Evolutionary conservation across 371 early-diverging fungal genomes (phyloP), one percentile per base, ranked within the genome.

Genomic region (Furculomyces boomerangus): DNA sequence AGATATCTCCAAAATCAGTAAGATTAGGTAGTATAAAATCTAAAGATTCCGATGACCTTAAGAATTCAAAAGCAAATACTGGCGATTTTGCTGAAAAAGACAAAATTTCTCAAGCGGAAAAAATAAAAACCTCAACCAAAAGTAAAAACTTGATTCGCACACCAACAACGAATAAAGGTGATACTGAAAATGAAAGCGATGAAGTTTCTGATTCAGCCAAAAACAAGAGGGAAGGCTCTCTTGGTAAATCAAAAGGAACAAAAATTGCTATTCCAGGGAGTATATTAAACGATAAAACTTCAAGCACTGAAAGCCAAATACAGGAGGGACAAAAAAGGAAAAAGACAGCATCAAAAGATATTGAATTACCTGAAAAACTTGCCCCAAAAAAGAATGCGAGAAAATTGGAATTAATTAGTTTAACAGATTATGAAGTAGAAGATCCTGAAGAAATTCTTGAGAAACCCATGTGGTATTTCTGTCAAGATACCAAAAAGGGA

Each of bases 381-480:
- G 27, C 13, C 18, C 10, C 29, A 30, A 49, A 49, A 29, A 49
- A 26, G 24, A 28, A 25, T 8, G 28, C 3, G 50, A 27, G 3
- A 49, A 49, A 22, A 18, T 28, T 18, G 28, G 28, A 26, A 29
- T 18, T 43, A 7, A 35, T 35, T 35, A 10, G 10, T 7, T 28
- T 53, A 28, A 25, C 41, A 3, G 53, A 47, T 16, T 53, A 53
- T 53, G 53, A 53, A 32, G 7, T 53, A 35, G 53, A 53, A 32
- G 53, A 43, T 20, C 24, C 37, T 1, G 68, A 67, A 10, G 60
- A 46, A 27, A 58, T 67, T 30, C 56, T 40, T 49, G 55, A 50
- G 29, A 30, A 62, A 50, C 63, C 67, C 1, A 67, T 67, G 2
- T 37, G 57, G 1, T 67, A 57, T 28, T 67, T 67, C 37, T 67